A percentile compares a stretch with the other conserved stretches of the same genome.
Conservation (phyloP, 306 rosid species). For the Quercus dentata region DNA sequence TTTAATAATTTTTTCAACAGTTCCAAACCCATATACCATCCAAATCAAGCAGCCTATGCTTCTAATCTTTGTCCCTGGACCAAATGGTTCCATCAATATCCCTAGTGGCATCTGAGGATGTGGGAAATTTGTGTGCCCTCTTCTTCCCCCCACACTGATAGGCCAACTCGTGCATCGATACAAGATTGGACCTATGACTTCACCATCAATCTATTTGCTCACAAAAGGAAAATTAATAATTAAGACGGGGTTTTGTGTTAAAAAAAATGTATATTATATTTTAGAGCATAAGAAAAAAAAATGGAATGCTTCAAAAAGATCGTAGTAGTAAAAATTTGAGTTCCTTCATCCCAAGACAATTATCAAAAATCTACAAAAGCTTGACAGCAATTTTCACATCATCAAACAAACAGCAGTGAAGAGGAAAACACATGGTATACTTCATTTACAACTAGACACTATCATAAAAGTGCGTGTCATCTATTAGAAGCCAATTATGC, state of each 20-base stretch:
- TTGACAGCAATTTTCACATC: neutral
- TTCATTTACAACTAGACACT: neutral
- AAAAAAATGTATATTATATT: neutral
- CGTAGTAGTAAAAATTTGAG: neutral
- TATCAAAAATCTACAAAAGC: neutral
- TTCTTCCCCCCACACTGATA: too few species aligned
- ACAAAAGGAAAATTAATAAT: neutral
- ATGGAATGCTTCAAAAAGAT: neutral
- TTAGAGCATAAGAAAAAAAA: neutral
- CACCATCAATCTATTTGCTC: neutral
- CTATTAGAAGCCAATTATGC: neutral
- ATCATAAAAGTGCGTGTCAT: neutral
- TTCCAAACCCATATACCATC: too few species aligned
- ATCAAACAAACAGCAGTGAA: neutral
- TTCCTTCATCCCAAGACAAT: neutral
- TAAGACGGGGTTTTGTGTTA: neutral
- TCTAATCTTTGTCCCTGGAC: too few species aligned
- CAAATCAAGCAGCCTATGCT: too few species aligned
- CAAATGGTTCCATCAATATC: too few species aligned
- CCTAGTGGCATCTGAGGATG: too few species aligned
- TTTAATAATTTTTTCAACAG: too few species aligned
- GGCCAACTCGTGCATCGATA: too few species aligned
- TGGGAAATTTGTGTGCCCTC: too few species aligned
- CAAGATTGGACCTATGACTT: neutral
- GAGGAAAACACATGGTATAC: neutral